Base-by-base conservation (phyloP, 2,329 filamentous ascomycete species). In the Knoxdaviesia capensis region DNA sequence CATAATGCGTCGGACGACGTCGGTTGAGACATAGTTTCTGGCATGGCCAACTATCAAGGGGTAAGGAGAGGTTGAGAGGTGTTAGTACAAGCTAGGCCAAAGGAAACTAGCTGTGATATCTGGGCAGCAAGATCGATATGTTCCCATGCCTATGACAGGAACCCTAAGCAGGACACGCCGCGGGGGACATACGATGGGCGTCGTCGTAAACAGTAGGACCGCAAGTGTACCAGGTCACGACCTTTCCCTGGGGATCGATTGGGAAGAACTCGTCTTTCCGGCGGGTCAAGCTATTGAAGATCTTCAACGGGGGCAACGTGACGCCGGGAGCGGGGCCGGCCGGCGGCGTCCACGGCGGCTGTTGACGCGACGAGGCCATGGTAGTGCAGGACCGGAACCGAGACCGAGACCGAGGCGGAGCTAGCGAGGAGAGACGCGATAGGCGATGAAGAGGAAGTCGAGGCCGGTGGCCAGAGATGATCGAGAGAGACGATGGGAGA, bases 11-110 rank as follows among this genome's bases (percentile, higher is more conserved):
- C 86, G 73, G 50, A 93, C 77, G 48, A 93, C 86, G 58, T 94
- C 86, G 38, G 83, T 88, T 40, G 79, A 83, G 48, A 93, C 82
- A 70, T 93, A 93, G 62, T 93, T 93, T 50, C 84, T 69, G 31
- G 83, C 85, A 59, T 93, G 85, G 31, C 84, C 79, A 38, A 88
- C 44, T 46, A 42, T 40, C 6, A 6, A 6, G n/a, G 42, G 34
- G 34, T 31, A 39, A 42, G 29, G 34, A 28, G 35, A 35, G 34
- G 35, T 37, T 37, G 32, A 31, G 39, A 30, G 41, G 8, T 11
- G 34, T 9, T 9, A 35, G 11, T 35, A 11, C 9, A 35, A 11
- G 34, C 34, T 9, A 35, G 8, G 8, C 11, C 34, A 35, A 35
- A 11, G 34, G 34, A 9, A 35, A 20, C 20, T 3, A 20, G 20